Evolutionary conservation across 2,329 filamentous ascomycete genomes (phyloP), one percentile per base, ranked within the genome.

Genomic region (Diaporthe destruens): DNA sequence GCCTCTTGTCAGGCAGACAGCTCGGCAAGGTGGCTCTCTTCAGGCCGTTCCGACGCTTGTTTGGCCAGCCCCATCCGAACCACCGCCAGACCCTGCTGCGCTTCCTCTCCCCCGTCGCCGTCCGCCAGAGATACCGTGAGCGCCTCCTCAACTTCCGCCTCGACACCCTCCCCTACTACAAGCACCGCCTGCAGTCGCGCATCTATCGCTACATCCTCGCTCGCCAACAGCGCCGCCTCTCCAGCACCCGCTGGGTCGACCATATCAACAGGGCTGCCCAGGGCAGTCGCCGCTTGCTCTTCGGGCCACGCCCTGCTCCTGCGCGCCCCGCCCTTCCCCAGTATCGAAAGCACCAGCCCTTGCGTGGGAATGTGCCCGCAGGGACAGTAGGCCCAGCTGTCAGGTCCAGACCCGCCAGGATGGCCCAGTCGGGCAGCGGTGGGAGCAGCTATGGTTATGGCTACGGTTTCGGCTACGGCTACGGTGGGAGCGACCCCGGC

Each of bases 171-270:
- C 93, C 94, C 16, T 84, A 87, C 66, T 87, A 94, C 77, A 93
- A 92, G 78, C 90, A 92, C 79, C 86, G 88, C 69, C 84, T 94
- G 11, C 94, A 97, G 82, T 91, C 91, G 49, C 89, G 91, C 71
- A 90, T 98, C 75, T 97, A 96, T 80, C 88, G 87, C 57, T 93
- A 92, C 75, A 86, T 97, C 71, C 84, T 95, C 75, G 86, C 87
- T 76, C 88, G 89, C 66, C 91, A 94, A 81, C 85, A 83, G 61
- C 87, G 84, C 76, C 85, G 87, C 74, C 81, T 83, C 76, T 84
- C 87, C 75, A 84, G 85, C 79, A 84, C 81, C 75, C 82, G 84
- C 63, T 80, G 87, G 74, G 77, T 87, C 74, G 85, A 87, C 76
- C 76, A 82, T 34, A 79, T 84, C 75, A 78, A 79, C 53, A 78